Percentiles rank a stretch among this genome's conserved stretches.
These are phyloP conservation scores for Colletotrichum liriopes DNA, from an alignment of 2,329 filamentous ascomycete genomes.

Conservation along the genomic window DNA sequence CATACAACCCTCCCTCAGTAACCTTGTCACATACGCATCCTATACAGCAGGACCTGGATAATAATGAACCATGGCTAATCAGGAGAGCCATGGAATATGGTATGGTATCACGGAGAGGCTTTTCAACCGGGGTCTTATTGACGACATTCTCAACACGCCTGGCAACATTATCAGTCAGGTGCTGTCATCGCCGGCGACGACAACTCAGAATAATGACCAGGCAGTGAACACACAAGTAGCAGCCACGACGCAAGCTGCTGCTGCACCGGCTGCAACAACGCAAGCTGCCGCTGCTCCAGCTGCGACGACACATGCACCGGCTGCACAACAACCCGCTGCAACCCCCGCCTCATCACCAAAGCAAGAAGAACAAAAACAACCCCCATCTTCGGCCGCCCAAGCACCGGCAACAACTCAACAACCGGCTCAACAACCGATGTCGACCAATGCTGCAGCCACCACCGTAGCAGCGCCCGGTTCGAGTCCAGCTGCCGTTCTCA, in stretches of 20 bases:
- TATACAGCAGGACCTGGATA: conserved; percentile 14
- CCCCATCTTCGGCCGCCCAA: background rate
- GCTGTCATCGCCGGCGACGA: conserved; percentile 36
- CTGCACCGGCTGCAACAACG: conserved; percentile 24
- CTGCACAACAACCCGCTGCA: conserved; percentile 9
- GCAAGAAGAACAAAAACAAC: conserved; percentile 12
- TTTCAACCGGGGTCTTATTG: conserved; percentile 22
- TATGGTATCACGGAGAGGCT: conserved; percentile 11
- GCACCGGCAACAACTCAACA: background rate
- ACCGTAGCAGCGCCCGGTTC: background rate
- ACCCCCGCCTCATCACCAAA: conserved; percentile 16
- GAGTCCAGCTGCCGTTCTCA: background rate
- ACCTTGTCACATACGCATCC: background rate
- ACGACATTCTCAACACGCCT: conserved; percentile 25
- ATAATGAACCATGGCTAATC: conserved; percentile 36
- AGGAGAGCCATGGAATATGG: conserved; percentile 24
- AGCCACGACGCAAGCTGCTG: conserved; percentile 7
- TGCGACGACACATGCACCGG: background rate
- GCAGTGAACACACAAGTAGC: conserved; percentile 7
- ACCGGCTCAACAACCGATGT: background rate
- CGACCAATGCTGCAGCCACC: background rate
- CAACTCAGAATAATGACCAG: conserved; percentile 5
- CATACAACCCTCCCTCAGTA: background rate
- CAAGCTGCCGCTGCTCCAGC: conserved; percentile 15
- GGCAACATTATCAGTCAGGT: conserved; percentile 25